Conservation (phyloP, 148 eudicot genomes). For the Chenopodium album region DNA sequence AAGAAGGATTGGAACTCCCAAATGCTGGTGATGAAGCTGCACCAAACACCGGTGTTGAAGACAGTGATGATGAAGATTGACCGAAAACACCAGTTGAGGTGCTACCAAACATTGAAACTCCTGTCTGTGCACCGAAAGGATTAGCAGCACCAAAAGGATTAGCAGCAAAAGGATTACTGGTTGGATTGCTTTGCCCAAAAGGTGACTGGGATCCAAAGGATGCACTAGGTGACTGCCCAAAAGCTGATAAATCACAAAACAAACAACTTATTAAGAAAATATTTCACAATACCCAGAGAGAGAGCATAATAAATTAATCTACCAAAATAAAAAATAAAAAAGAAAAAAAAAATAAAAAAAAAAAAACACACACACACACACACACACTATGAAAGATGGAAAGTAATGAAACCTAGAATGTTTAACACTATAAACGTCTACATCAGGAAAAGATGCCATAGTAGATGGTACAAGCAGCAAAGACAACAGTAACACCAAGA, state of each 20-base stretch:
- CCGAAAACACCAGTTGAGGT: conserved; percentile 96
- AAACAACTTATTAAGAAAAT: not conserved
- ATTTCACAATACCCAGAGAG: not conserved
- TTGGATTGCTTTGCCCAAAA: conserved; percentile 77
- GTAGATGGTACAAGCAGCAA: not conserved
- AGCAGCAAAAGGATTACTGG: conserved; percentile 81
- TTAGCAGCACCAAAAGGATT: conserved; percentile 75
- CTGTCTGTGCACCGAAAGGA: conserved; percentile 83
- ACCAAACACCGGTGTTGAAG: conserved; percentile 78
- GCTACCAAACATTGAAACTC: conserved; percentile 80
- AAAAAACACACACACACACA: too few species aligned
- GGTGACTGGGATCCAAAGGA: conserved; percentile 84
- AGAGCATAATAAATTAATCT: not conserved
- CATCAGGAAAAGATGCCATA: not conserved
- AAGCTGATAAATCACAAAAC: conserved; percentile 48
- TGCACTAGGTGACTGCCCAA: conserved; percentile 81
- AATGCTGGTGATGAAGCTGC: conserved; percentile 74
- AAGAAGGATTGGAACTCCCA: conserved; percentile 66
- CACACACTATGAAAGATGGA: not conserved
- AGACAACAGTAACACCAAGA: not conserved
- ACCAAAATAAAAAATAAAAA: too few species aligned
- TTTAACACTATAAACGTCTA: not conserved
- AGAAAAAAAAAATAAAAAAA: not conserved
- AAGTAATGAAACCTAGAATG: not conserved
- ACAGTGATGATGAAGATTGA: conserved; percentile 64